Base-by-base conservation (phyloP, 441 rosid genomes). In the Eruca vesicaria region DNA sequence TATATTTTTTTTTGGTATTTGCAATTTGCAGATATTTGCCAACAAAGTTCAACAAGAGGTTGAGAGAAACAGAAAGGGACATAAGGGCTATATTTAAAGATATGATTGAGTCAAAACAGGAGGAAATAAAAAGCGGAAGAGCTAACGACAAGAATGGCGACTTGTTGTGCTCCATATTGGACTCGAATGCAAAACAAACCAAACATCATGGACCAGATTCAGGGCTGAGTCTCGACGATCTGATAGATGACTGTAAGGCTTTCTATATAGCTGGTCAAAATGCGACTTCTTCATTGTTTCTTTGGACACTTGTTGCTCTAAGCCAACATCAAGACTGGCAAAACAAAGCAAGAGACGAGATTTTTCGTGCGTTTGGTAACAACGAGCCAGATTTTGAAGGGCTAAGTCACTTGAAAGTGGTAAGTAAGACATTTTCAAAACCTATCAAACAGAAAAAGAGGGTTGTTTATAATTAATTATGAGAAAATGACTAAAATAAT, bases 171-270 rank as follows among this genome's bases (percentile, higher is more conserved):
- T 66, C 80, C 0, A 71, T 82, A 52, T 64, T 86, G 79, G 81
- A 66, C 29, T 81, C 87, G 15, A 84, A 82, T 58, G 63, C 78
- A 23, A 79, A 69, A 50, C 63, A 63, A 18, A 83, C 76, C 2
- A 35, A 56, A 12, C 82, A 83, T 58, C 74, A 77, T 43, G 82
- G 78, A 79, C 53, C 12, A 0, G 73, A 33, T 6, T 80, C 79
- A 1, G 82, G 79, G 9, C 58, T 79, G n/a, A 79, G 65, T 38
- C 16, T 69, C 2, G 72, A 86, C 29, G 91, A 85, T 43, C 76
- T 92, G 14, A 78, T 87, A 75, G 96, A 90, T 16, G 90, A 90
- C 50, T 87, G 94, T 80, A 90, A 87, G 72, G 73, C 89, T 21
- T 85, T 87, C 78, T 92, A 84, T 62, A 79, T 88, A 3, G 84